These are phyloP conservation scores for Conidiobolus coronatus DNA, from an alignment of 371 early-diverging fungal species.

Conservation along the genomic window DNA sequence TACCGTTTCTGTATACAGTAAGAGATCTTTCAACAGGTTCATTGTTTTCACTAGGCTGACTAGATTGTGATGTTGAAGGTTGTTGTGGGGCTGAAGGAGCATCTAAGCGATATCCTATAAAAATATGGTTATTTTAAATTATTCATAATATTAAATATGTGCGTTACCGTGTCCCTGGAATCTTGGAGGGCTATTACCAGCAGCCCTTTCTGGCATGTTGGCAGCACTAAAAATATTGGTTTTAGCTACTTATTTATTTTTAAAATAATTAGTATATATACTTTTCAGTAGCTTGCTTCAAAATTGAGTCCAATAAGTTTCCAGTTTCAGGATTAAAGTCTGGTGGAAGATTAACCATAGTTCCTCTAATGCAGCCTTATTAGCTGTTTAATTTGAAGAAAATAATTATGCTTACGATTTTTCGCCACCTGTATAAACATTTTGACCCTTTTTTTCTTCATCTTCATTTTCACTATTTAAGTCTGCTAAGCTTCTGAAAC, in stretches of 20 bases:
- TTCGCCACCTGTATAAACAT: conserved; percentile 5
- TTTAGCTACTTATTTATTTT: not conserved
- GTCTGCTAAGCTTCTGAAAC: not conserved
- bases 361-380: not conserved
- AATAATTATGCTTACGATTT: conserved; percentile 1
- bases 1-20: conserved; percentile 90
- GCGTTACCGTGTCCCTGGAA: not conserved
- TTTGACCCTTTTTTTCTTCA: not conserved
- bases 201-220: no score
- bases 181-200: not conserved
- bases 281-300: not conserved
- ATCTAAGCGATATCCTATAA: not conserved
- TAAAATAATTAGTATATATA: not conserved
- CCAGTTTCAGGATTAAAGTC: not conserved
- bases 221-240: no score
- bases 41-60: not conserved
- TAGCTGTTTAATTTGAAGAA: not conserved
- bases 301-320: not conserved
- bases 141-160: no score
- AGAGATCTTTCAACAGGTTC: conserved; percentile 36
- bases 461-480: not conserved
- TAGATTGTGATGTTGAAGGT: not conserved
- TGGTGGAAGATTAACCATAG: not conserved
- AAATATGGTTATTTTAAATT: not conserved
- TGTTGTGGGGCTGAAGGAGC: not conserved